Percentiles rank a stretch among this genome's conserved stretches.
phyloP scores from a whole-genome alignment of 371 early-diverging fungal genomes.

The Paramicrosporidium saccamoebae region DNA sequence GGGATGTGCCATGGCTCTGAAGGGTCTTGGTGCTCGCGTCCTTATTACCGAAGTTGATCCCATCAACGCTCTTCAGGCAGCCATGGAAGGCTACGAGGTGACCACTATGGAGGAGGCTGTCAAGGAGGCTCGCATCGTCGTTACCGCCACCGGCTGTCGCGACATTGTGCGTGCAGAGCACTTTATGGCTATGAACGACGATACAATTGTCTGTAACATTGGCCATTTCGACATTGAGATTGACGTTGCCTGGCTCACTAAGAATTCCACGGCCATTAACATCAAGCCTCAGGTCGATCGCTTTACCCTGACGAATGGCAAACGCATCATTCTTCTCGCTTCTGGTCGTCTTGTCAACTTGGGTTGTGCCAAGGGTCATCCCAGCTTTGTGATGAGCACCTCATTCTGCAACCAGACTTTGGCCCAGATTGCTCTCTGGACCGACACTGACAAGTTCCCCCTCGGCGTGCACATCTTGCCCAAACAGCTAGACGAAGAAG shows the following conservation, averaged over 20 bases:
- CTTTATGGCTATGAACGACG: constrained; percentile 78
- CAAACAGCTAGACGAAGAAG: constrained; percentile 96
- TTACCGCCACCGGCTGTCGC: constrained; percentile 96
- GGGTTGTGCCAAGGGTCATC: constrained; percentile 96
- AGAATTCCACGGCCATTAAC: constrained; percentile 54
- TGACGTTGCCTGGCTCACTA: constrained; percentile 94
- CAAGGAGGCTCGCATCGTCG: constrained; percentile 71
- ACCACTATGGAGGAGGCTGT: constrained; percentile 91
- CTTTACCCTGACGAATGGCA: constrained; percentile 63
- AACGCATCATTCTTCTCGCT: constrained; percentile 79
- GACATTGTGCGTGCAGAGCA: constrained; percentile 80
- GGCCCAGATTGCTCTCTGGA: constrained; percentile 95
- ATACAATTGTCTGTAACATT: constrained; percentile 96
- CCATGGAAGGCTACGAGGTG: constrained; percentile 96
- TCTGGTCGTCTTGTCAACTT: constrained; percentile 96
- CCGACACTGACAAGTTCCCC: constrained; percentile 43
- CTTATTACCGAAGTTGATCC: constrained; percentile 92
- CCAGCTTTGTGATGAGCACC: constrained; percentile 95
- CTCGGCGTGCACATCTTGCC: constrained; percentile 92
- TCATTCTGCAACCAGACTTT: constrained; percentile 95
- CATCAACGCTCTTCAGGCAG: constrained; percentile 94
- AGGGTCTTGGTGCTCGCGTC: constrained; percentile 94
- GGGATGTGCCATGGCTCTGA: constrained; percentile 92
- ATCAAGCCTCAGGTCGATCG: constrained; percentile 97
- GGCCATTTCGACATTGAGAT: constrained; percentile 98